Conservation (phyloP, 2,329 filamentous ascomycete species). For the Colletotrichum liaoningense region DNA sequence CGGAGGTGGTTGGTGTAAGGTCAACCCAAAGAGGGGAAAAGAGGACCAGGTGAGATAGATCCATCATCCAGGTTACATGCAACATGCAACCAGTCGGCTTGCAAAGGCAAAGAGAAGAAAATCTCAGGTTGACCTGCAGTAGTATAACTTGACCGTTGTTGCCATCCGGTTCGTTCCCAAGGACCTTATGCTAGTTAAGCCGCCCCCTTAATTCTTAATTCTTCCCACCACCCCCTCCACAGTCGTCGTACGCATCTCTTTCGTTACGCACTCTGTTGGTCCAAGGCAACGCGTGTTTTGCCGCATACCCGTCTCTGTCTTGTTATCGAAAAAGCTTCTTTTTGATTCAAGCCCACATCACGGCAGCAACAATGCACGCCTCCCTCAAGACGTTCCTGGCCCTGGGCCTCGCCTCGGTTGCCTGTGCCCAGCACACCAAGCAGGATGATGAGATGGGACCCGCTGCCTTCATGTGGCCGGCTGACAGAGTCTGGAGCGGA, state of each 20-base stretch:
- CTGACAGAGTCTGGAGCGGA: constrained; percentile 61
- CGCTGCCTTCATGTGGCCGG: constrained; percentile 66
- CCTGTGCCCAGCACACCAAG: constrained; percentile 21
- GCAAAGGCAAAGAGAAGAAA: neutral
- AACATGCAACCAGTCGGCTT: neutral
- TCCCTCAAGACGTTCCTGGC: constrained; percentile 19
- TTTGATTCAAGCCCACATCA: neutral
- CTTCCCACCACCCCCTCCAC: neutral
- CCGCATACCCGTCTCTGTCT: constrained; percentile 6
- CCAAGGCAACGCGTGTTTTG: neutral
- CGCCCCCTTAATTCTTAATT: constrained; percentile 24
- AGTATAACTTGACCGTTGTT: constrained; percentile 25
- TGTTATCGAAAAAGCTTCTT: neutral
- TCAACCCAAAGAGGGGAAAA: neutral
- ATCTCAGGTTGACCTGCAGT: neutral
- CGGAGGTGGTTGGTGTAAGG: constrained; percentile 18
- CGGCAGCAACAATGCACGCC: constrained; percentile 4
- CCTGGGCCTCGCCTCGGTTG: constrained; percentile 22
- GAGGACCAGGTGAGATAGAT: neutral
- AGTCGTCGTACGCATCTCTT: neutral
- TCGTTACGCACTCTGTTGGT: neutral
- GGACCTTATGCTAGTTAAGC: neutral
- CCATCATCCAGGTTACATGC: too few relatives aligned
- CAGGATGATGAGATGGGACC: constrained; percentile 46
- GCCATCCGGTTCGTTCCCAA: constrained; percentile 14